These are phyloP conservation scores for Lachnellula arida DNA, from an alignment of 2,329 filamentous ascomycete genomes.

Conservation along the genomic window DNA sequence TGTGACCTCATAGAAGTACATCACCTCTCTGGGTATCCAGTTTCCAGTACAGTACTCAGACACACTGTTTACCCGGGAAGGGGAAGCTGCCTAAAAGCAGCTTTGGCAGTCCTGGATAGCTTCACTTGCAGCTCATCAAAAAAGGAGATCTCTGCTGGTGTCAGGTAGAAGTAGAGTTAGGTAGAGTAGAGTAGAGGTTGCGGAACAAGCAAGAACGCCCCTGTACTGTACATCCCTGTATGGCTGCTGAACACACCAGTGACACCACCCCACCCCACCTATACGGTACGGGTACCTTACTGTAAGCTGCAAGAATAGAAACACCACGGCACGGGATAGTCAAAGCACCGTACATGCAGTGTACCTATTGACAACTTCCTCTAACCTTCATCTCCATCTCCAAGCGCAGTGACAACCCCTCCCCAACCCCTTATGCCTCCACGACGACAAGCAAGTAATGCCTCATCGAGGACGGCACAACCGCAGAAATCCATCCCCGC, in stretches of 20 bases:
- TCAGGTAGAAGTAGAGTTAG: too few relatives aligned
- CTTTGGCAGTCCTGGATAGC: background rate
- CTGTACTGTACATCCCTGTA: background rate
- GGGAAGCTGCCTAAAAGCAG: too few relatives aligned
- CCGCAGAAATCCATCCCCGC: slow-evolving; percentile 9
- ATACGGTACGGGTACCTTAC: background rate
- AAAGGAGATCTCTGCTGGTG: background rate
- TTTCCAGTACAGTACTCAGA: background rate
- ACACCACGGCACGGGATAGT: background rate
- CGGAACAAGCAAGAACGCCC: background rate
- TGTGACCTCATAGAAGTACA: background rate
- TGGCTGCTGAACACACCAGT: background rate
- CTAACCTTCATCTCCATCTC: background rate
- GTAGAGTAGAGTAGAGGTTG: background rate
- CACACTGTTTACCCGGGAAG: too few relatives aligned
- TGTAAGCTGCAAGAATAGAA: background rate
- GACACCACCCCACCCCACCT: background rate
- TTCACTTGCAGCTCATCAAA: background rate
- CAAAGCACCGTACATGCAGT: background rate
- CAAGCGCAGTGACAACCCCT: background rate
- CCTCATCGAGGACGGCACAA: slow-evolving; percentile 11
- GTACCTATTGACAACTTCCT: background rate
- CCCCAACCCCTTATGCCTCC: slow-evolving; percentile 1
- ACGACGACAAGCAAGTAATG: slow-evolving; percentile 26
- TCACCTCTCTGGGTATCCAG: background rate